Base-by-base conservation (phyloP, 805 yeast genomes). In the Geotrichum ghanense region DNA sequence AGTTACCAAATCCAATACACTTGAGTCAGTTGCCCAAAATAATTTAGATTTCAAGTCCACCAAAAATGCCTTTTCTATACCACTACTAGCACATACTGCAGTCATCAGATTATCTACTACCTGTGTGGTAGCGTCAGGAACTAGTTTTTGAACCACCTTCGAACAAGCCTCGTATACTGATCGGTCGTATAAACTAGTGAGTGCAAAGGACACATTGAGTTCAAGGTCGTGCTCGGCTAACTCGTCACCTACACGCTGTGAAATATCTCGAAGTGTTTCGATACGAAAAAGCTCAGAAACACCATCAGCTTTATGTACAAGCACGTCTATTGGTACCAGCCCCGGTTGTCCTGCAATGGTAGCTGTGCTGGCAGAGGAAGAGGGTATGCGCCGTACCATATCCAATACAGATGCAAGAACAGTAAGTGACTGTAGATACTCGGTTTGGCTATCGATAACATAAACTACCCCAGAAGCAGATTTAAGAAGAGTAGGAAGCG, bases 241-340 rank as follows among this genome's bases (percentile, higher is more conserved):
- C 60, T 89, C 97, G 64, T 92, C 97, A 9, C 94, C 94, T 0
- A 90, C 87, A 53, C 97, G 72, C 62, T 89, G 96, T 86, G 87
- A 88, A 47, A 92, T 92, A 60, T 92, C 97, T 59, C 97, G 74
- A 61, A 89, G 96, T 9, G 96, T 92, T 62, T 92, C 98, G 45
- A 87, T 73, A 50, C 95, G 73, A 62, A 85, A 92, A 63, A 92
- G 98, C 58, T 92, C 98, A 47, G 87, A 78, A 39, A 90, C 71
- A 0, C 97, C 97, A 60, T 92, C 98, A 45, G 92, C 90, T 62
- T 92, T 92, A 66, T 92, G 98, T 42, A 92, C 88, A 46, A 92
- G 72, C 2, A 90, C 95, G 64, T 92, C 98, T 44, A 92, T 81
- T 59, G 88, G 86, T 43, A 90, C 81, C 37, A 31, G 16, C 7